Base-by-base conservation (phyloP, 768 basidiomycete species). In the Chalciporus sphaerocephalus region DNA sequence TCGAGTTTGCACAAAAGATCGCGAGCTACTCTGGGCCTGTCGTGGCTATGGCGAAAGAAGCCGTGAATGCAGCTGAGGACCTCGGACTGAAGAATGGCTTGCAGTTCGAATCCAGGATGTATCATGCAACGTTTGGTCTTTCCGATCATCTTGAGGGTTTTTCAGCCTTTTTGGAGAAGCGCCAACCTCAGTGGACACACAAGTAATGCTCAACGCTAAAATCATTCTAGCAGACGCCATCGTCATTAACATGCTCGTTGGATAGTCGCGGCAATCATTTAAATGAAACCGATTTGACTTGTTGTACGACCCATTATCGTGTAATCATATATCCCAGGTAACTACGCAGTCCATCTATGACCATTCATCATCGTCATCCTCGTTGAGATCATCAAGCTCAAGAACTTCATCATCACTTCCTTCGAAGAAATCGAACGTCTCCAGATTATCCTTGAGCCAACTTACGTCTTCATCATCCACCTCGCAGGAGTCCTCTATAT, bases 341-440 rank as follows among this genome's bases (percentile, higher is more conserved):
- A 34, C 4, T 6, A 16, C 16, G 18, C 13, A 52, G 9, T 54
- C 40, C 20, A 41, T 16, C 20, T 55, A 51, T 6, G 45, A 54
- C 59, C 51, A 60, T 8, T 48, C 50, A 34, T 51, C 47, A 2
- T 34, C 24, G 12, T 39, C 8, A 7, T 52, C 57, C 6, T 47
- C 50, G 1, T 32, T 2, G 28, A 42, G 17, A 38, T 65, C 62
- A 5, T 61, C 67, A 12, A 55, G 55, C 18, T 65, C 68, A 6
- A 51, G 49, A 33, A 62, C 67, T 15, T 68, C 81, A 23, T 72
- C 71, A 37, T 72, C 71, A 36, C 80, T 81, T 25, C 78, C 72
- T 46, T 79, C 80, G 48, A 81, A 85, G 50, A 69, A 74, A 10
- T 76, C 75, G 13, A 85, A 70, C 24, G 64, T 64, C 46, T 78